Conservation (phyloP, 805 yeast genomes). For the Lipomyces anomalus region DNA sequence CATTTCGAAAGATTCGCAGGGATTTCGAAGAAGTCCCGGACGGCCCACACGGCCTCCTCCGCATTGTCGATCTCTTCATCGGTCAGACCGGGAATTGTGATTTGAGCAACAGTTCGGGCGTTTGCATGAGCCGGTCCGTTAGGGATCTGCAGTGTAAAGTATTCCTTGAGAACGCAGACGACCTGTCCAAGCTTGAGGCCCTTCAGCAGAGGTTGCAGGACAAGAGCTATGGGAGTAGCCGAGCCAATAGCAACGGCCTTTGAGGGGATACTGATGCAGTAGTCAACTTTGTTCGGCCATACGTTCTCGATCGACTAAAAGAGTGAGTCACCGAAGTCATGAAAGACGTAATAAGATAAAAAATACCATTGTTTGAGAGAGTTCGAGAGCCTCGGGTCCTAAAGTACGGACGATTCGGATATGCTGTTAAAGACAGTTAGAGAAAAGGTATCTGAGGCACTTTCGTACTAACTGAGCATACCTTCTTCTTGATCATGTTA, state of each 20-base stretch:
- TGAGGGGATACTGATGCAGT: constrained; percentile 76
- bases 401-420: constrained; percentile 79
- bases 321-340: not conserved
- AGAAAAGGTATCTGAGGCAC: not conserved
- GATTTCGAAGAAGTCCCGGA: constrained; percentile 51
- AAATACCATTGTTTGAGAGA: constrained; percentile 67
- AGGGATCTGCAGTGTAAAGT: constrained; percentile 41
- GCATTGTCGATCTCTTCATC: constrained; percentile 26
- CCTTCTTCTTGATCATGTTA: constrained; percentile 55
- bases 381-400: constrained; percentile 79
- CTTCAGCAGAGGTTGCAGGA: constrained; percentile 72
- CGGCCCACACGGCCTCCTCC: constrained; percentile 67
- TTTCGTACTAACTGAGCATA: not conserved
- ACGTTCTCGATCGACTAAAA: constrained; percentile 72
- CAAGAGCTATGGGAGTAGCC: constrained; percentile 58
- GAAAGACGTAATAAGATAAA: not conserved
- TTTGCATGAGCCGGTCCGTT: constrained; percentile 45
- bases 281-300: constrained; percentile 93
- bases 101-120: constrained; percentile 57
- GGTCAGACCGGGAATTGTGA: constrained; percentile 40
- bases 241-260: constrained; percentile 91
- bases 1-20: constrained; percentile 71
- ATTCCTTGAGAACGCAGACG: constrained; percentile 62
- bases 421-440: constrained; percentile 35
- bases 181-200: constrained; percentile 76